phyloP scores from a whole-genome alignment of 208 protist species.

The Wallacemonas sp. region DNA sequence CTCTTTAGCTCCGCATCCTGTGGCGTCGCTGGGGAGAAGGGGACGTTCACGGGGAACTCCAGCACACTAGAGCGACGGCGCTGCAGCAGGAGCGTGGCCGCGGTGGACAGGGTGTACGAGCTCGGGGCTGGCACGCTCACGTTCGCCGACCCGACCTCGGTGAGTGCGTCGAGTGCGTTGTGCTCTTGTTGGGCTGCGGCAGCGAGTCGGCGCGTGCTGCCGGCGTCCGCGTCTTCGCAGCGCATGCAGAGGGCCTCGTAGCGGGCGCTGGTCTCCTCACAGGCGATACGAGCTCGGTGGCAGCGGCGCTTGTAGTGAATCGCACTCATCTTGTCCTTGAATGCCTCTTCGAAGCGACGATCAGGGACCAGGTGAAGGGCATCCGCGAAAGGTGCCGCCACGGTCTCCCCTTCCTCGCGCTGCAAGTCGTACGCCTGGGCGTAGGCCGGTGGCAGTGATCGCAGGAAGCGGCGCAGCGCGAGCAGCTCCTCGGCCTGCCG shows the following conservation, averaged over 20 bases:
- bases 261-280: conserved; percentile 32
- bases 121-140: neutral
- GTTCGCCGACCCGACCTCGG: neutral
- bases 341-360: conserved; percentile 74
- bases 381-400: neutral
- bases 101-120: conserved; percentile 14
- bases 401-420: neutral
- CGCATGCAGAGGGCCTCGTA: conserved; percentile 46
- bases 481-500: conserved; percentile 42
- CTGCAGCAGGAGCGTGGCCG: conserved; percentile 19
- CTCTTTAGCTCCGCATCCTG: conserved; percentile 44
- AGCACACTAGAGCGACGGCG: conserved; percentile 3
- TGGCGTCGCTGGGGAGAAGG: conserved; percentile 44
- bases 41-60: conserved; percentile 38
- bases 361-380: conserved; percentile 51
- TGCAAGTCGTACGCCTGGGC: conserved; percentile 16
- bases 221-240: conserved; percentile 30
- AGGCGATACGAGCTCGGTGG: conserved; percentile 15
- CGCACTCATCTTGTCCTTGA: conserved; percentile 69
- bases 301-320: conserved; percentile 42
- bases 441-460: conserved; percentile 30
- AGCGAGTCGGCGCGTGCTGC: neutral
- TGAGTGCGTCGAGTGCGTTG: neutral
- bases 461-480: conserved; percentile 49
- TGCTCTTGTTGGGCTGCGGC: too few relatives aligned